Conservation (phyloP, 1,284 basidiomycete species). For the Ceratobasidium sp. region DNA sequence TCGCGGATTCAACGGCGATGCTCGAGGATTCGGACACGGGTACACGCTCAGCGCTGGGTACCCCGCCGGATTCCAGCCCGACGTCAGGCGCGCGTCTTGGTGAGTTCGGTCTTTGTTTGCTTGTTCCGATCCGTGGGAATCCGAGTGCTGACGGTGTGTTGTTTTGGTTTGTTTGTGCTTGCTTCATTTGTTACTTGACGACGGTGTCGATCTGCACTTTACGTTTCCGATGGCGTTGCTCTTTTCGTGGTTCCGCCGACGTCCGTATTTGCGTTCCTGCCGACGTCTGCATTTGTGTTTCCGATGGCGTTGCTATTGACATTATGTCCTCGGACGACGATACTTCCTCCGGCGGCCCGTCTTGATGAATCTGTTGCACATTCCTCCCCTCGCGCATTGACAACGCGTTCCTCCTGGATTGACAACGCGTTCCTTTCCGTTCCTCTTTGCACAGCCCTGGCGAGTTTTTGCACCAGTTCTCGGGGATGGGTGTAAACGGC, state of each 20-base stretch:
- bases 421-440: too few species aligned
- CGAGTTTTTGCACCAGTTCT: slow-evolving; percentile 42
- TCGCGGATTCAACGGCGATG: too few species aligned
- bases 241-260: too few species aligned
- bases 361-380: not conserved
- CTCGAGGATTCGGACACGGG: not conserved
- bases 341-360: not conserved
- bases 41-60: slow-evolving; percentile 36
- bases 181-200: slow-evolving; percentile 6
- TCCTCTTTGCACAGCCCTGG: slow-evolving; percentile 38
- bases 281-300: too few species aligned
- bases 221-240: not conserved
- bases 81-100: slow-evolving; percentile 47
- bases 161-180: slow-evolving; percentile 20
- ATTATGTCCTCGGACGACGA: too few species aligned
- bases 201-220: not conserved
- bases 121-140: slow-evolving; percentile 2
- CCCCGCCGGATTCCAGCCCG: slow-evolving; percentile 46
- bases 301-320: too few species aligned
- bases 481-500: slow-evolving; percentile 33
- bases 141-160: slow-evolving; percentile 10
- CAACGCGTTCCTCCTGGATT: too few species aligned
- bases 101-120: slow-evolving; percentile 30
- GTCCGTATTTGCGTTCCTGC: not conserved
- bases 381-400: too few species aligned